Evolutionary conservation across 352 stramenopile genomes (phyloP), one percentile per base, ranked within the genome.

Genomic region (Phytophthora fragariae): DNA sequence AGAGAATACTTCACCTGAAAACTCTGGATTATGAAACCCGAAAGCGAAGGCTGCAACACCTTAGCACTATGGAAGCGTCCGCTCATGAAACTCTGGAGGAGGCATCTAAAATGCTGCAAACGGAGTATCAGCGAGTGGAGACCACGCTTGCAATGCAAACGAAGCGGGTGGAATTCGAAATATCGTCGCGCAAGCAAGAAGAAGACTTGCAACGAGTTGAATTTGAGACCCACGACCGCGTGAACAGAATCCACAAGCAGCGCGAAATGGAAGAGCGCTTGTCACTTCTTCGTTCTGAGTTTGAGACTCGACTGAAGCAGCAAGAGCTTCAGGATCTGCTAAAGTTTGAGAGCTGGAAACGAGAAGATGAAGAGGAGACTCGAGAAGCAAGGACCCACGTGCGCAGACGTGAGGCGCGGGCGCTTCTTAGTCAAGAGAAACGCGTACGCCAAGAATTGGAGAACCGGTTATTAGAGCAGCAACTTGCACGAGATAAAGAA

Each of bases 131-230:
- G 9, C 85, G 87, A 1, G 65, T 93, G 12, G 77, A 88, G 57
- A 79, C 68, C 7, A 81, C 85, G 27, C 65, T 95, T 27, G 74
- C 67, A 2, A 79, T 92, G 66, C 71, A 89, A 10, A 83, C 84
- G 55, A 80, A 97, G 50, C 81, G 86, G 0, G 85, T 77, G 33
- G 83, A 88, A 27, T 93, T 90, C n/a, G 86, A 93, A 27, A 76
- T 92, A 9, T 78, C 77, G 11, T 90, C 85, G n/a, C 82, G 84
- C 6, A 81, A 83, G 52, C 80, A 95, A 69, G 86, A 95, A 82
- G 88, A 97, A 67, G 84, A 93, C 24, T 70, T 97, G 8, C 76
- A 90, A 52, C 75, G 81, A 29, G 46, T 95, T n/a, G 88, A 97
- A 57, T 87, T 81, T 41, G 88, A 95, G 53, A 86, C 86, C 0